Evolutionary conservation across 225 moss, liverwort and hornwort species (phyloP).

Genomic region (Physcomitrellopsis africana): DNA sequence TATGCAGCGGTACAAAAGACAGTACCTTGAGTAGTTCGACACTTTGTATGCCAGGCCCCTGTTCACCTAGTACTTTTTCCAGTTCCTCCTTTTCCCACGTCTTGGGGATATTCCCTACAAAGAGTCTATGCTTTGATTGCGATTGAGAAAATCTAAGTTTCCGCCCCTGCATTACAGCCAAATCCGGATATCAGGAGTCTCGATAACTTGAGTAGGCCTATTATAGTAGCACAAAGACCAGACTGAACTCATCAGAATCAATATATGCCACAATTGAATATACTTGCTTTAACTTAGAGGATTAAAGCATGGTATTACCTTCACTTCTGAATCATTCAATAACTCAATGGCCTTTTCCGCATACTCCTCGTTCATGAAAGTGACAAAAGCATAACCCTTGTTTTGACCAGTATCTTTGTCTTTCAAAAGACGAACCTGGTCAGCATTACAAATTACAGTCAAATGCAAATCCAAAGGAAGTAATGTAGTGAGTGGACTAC

Average conservation of each 20-base stretch:
- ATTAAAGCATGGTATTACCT: slow-evolving; percentile 51
- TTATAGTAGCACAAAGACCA: not conserved
- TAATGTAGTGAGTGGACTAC: slow-evolving; percentile 3
- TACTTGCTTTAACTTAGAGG: slow-evolving; percentile 8
- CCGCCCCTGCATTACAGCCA: slow-evolving; percentile 66
- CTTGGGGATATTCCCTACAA: slow-evolving; percentile 98
- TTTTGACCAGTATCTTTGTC: slow-evolving; percentile 99
- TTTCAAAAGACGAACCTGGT: slow-evolving; percentile 92
- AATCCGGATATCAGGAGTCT: not conserved
- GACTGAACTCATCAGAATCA: slow-evolving; percentile 2
- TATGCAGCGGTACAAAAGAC: not conserved
- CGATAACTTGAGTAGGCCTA: slow-evolving; percentile 18
- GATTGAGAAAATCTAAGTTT: slow-evolving; percentile 97
- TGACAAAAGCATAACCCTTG: slow-evolving; percentile 99
- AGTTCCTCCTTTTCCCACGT: slow-evolving; percentile 99
- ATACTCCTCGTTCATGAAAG: slow-evolving; percentile 91
- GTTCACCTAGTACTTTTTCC: slow-evolving; percentile 92
- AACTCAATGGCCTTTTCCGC: slow-evolving; percentile 98
- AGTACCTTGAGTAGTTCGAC: slow-evolving; percentile 93
- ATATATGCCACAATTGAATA: not conserved
- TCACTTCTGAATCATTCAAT: slow-evolving; percentile 93
- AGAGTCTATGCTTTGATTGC: slow-evolving; percentile 97
- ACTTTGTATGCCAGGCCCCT: slow-evolving; percentile 99
- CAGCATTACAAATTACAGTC: slow-evolving; percentile 23
- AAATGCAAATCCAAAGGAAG: slow-evolving; percentile 11